phyloP scores from a whole-genome alignment of 495 filamentous ascomycete species.

The Aspergillus olivimuriae region DNA sequence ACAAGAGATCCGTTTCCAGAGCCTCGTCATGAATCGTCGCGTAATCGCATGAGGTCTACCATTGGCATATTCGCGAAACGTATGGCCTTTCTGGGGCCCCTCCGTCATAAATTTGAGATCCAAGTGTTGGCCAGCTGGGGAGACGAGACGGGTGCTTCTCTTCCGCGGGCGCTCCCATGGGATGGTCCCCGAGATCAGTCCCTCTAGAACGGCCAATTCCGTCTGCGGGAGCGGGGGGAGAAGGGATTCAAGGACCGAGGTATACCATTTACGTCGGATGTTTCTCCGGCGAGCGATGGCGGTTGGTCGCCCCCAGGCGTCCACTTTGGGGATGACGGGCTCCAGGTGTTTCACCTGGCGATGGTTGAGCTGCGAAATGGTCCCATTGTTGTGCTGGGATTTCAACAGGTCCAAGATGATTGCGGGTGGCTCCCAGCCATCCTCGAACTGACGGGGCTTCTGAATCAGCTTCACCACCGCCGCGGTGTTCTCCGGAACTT shows the following conservation, averaged over 20 bases:
- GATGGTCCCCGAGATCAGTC: conserved; percentile 46
- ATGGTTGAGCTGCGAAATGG: conserved; percentile 14
- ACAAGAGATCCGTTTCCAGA: conserved; percentile 38
- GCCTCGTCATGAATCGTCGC: conserved; percentile 36
- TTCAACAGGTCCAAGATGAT: conserved; percentile 29
- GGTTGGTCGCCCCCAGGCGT: conserved; percentile 58
- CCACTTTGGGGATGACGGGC: conserved; percentile 51
- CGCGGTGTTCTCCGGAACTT: conserved; percentile 26
- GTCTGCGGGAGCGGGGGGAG: conserved; percentile 64
- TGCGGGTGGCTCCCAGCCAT: conserved; percentile 31
- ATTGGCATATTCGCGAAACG: conserved; percentile 23
- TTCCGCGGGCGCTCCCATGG: conserved; percentile 36
- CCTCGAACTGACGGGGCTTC: conserved; percentile 14
- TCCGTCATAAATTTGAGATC: conserved; percentile 20
- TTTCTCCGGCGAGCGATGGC: conserved; percentile 47
- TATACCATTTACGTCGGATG: conserved; percentile 57
- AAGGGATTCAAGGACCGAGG: conserved; percentile 43
- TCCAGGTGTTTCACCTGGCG: conserved; percentile 31
- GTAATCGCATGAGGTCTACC: conserved; percentile 38
- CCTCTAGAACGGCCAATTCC: conserved; percentile 59
- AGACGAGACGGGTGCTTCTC: conserved; percentile 18
- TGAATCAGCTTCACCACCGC: conserved; percentile 17
- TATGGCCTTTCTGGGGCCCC: conserved; percentile 29
- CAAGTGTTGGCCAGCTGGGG: not conserved
- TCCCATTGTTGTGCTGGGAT: conserved; percentile 27